These are phyloP conservation scores for Penicillium sp. DNA, from an alignment of 2,329 filamentous ascomycete genomes.

Conservation along the genomic window DNA sequence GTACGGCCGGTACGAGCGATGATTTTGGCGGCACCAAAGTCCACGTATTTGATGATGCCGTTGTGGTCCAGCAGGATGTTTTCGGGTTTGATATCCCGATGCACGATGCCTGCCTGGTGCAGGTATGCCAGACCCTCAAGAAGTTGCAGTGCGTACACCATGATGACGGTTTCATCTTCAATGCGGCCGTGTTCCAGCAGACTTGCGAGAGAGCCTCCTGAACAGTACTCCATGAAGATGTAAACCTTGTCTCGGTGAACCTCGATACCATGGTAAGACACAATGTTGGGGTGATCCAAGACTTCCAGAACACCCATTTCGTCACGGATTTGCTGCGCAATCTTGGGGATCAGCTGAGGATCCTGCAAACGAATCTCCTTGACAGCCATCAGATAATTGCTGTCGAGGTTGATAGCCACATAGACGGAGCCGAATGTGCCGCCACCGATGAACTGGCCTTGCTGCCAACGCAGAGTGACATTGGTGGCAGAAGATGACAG, in stretches of 20 bases:
- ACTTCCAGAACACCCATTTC: slow-evolving; percentile 97
- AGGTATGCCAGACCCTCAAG: slow-evolving; percentile 90
- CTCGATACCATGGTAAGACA: slow-evolving; percentile 96
- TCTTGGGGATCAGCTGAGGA: slow-evolving; percentile 88
- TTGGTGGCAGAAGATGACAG: slow-evolving; percentile 92
- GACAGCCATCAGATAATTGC: slow-evolving; percentile 93
- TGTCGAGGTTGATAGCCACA: slow-evolving; percentile 93
- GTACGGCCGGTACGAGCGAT: slow-evolving; percentile 92
- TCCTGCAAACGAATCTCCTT: slow-evolving; percentile 98
- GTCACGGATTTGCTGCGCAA: slow-evolving; percentile 88
- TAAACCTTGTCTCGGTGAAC: slow-evolving; percentile 99
- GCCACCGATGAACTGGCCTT: slow-evolving; percentile 95
- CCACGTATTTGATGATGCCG: slow-evolving; percentile 97
- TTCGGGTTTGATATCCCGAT: slow-evolving; percentile 97
- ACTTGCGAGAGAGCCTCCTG: slow-evolving; percentile 82
- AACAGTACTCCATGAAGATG: slow-evolving; percentile 99
- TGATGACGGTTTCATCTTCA: slow-evolving; percentile 94
- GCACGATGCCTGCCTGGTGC: slow-evolving; percentile 84
- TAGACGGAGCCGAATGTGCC: slow-evolving; percentile 98
- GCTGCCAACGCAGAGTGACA: slow-evolving; percentile 93
- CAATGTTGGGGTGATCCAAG: slow-evolving; percentile 93
- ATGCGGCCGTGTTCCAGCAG: slow-evolving; percentile 93
- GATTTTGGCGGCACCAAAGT: slow-evolving; percentile 95
- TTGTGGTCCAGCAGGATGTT: slow-evolving; percentile 97
- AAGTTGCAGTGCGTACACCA: slow-evolving; percentile 91